Base-by-base conservation (phyloP, 2,329 filamentous ascomycete species). In the Trichoderma sp. region DNA sequence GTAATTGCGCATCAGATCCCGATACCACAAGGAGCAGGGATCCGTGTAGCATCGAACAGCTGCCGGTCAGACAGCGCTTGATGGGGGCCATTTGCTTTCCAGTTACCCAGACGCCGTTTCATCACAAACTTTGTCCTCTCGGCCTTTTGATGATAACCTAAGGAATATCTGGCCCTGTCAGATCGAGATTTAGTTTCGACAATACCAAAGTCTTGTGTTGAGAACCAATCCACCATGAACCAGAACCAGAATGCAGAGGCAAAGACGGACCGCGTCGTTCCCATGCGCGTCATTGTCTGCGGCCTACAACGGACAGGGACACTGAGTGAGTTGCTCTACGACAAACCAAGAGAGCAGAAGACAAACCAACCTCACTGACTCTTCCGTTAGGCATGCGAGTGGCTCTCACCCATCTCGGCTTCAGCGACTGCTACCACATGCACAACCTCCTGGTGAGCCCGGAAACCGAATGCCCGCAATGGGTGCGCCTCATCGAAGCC, bases 241-340 rank as follows among this genome's bases (percentile, higher is more conserved):
- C 17, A 26, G 48, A n/a, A 45, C 9, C 17, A 26, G 55, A 19
- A n/a, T 28, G 3, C 15, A 30, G 28, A 28, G 50, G 28, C 60
- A 26, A 26, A 64, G 26, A 68, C 70, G n/a, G 70, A 69, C 47
- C 75, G 77, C 28, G 70, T 73, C 52, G 76, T 78, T 4, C 76
- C 77, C 7, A 78, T 78, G 77, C 73, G 73, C 51, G 75, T 79
- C 70, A 76, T 79, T 64, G 76, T 79, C 28, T 78, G 76, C 68
- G 75, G 77, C 48, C 69, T 77, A 7, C 76, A 77, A 66, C 75
- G 77, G 26, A 79, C 77, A 48, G 77, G 76, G 24, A 77, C 77
- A 12, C 66, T 77, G 63, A 79, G 77, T 77, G 73, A 55, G 71
- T 63, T 26, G 12, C 28, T 17, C 21, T 12, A 59, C 2, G 5